Conservation (phyloP, 2,329 filamentous ascomycete genomes). For the Colletotrichum liaoningense region DNA sequence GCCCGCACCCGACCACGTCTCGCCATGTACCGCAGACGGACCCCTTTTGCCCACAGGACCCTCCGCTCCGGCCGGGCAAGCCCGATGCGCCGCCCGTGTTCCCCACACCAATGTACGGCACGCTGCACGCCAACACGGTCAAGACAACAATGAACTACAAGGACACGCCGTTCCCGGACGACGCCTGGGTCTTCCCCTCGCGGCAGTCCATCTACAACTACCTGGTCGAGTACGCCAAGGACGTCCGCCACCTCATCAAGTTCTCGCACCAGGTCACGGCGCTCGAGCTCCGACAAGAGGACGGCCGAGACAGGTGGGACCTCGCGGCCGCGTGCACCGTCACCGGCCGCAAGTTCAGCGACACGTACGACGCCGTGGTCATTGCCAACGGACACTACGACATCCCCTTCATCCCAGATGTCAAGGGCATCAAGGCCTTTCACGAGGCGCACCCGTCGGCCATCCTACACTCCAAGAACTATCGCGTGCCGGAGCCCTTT, state of each 20-base stretch:
- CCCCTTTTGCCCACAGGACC: constrained; percentile 70
- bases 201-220: constrained; percentile 80
- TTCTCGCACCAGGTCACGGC: constrained; percentile 79
- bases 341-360: constrained; percentile 51
- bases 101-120: constrained; percentile 85
- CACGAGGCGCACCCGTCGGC: constrained; percentile 66
- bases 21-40: constrained; percentile 76
- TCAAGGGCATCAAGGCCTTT: constrained; percentile 70
- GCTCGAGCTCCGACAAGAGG: constrained; percentile 52
- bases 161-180: constrained; percentile 72
- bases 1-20: constrained; percentile 57
- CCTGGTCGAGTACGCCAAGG: constrained; percentile 76
- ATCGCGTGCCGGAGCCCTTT: constrained; percentile 74
- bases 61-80: constrained; percentile 63
- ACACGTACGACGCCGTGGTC: constrained; percentile 79
- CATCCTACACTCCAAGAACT: constrained; percentile 84
- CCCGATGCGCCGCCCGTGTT: constrained; percentile 66
- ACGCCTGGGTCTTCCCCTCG: constrained; percentile 78
- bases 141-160: constrained; percentile 84
- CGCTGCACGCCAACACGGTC: constrained; percentile 89
- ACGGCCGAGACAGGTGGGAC: constrained; percentile 67
- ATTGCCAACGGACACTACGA: constrained; percentile 82
- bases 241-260: constrained; percentile 73
- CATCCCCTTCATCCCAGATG: constrained; percentile 73
- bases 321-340: constrained; percentile 65